A percentile compares a stretch with the other conserved stretches of the same genome.
These are phyloP conservation scores for Metarhizium brunneum DNA, from an alignment of 2,329 filamentous ascomycete species.

Conservation along the genomic window DNA sequence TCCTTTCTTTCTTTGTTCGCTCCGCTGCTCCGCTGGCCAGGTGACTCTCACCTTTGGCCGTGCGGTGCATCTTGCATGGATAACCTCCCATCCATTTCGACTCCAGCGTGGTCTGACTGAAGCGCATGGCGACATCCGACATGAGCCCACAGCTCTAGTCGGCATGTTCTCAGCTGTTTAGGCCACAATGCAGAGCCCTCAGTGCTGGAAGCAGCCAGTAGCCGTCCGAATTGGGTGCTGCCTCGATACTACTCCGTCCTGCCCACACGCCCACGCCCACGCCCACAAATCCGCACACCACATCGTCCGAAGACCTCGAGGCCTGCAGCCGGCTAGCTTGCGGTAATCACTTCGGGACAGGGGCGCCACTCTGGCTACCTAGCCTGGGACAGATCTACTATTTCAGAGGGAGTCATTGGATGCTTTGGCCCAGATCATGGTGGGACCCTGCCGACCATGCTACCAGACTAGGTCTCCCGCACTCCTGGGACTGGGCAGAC, in stretches of 20 bases:
- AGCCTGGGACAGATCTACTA: constrained; percentile 3
- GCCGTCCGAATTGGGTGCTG: background rate
- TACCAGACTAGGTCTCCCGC: constrained; percentile 4
- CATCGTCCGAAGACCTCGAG: too few relatives aligned
- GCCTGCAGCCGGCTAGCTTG: background rate
- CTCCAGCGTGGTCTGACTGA: background rate
- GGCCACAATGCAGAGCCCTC: background rate
- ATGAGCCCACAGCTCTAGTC: background rate
- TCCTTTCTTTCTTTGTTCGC: background rate
- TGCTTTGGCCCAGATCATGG: background rate
- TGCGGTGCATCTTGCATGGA: background rate
- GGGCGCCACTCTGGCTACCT: background rate
- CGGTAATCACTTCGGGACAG: background rate
- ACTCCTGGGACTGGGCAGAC: constrained; percentile 4
- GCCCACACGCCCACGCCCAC: background rate
- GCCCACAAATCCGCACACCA: too few relatives aligned
- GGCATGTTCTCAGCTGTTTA: background rate
- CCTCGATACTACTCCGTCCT: background rate
- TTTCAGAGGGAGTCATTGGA: background rate
- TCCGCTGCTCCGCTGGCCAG: background rate
- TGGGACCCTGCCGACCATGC: constrained; percentile 1
- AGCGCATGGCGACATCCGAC: constrained; percentile 3
- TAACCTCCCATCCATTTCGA: background rate
- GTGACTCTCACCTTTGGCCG: background rate
- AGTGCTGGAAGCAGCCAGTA: background rate